A percentile compares a stretch with the other conserved stretches of the same genome.
These are phyloP conservation scores for Metarhizium guizhouense DNA, from an alignment of 2,329 filamentous ascomycete species.

Conservation along the genomic window DNA sequence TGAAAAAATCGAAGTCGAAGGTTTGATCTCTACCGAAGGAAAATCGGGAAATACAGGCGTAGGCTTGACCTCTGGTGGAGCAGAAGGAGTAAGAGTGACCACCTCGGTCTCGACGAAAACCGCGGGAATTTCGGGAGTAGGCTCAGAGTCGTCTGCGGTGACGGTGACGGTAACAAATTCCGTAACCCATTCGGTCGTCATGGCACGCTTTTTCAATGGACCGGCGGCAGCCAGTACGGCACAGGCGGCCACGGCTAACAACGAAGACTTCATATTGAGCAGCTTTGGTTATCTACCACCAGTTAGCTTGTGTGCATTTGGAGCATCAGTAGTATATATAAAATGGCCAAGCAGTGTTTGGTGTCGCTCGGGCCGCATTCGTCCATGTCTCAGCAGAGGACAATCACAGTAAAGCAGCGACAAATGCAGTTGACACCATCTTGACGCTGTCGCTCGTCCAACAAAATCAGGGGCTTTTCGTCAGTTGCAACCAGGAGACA, in stretches of 20 bases:
- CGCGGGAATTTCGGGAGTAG: not conserved
- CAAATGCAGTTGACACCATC: not conserved
- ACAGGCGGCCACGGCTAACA: constrained; percentile 34
- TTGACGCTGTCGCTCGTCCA: not conserved
- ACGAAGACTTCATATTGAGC: constrained; percentile 38
- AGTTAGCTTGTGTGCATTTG: not conserved
- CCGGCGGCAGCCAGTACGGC: constrained; percentile 36
- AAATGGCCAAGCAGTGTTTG: not conserved
- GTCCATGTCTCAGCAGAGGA: too few relatives aligned
- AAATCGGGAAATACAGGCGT: too few relatives aligned
- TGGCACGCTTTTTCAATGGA: constrained; percentile 32
- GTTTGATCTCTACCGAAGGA: not conserved
- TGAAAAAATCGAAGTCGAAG: not conserved
- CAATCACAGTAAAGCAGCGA: not conserved
- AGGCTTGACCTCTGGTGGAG: not conserved
- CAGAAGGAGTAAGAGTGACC: not conserved
- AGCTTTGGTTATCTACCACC: not conserved
- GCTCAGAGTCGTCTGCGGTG: constrained; percentile 17
- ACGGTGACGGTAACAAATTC: constrained; percentile 37
- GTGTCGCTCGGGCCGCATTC: too few relatives aligned
- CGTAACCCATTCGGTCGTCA: constrained; percentile 31
- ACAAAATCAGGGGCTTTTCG: not conserved
- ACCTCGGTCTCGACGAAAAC: constrained; percentile 4
- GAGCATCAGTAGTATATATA: not conserved
- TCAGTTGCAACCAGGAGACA: not conserved